Percentiles rank a stretch among this genome's conserved stretches.
Evolutionary conservation across 345 rosid genomes (phyloP).

Genomic region (Corymbia maculata): DNA sequence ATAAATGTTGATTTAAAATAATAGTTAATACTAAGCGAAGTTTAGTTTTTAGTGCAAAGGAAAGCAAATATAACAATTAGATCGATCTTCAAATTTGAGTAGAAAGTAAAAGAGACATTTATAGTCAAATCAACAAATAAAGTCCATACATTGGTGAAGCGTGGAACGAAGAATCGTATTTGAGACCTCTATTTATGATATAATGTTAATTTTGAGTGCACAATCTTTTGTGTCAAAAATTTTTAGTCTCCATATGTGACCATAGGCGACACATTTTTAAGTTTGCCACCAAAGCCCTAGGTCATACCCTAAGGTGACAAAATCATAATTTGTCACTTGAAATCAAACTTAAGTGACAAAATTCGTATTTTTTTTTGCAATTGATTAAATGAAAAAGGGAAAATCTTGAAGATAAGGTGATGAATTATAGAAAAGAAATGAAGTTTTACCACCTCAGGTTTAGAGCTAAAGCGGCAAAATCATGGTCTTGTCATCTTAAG

Average conservation of each 20-base stretch:
- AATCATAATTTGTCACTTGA: no score
- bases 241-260: neutral
- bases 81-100: no score
- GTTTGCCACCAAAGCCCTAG: neutral
- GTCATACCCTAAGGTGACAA: neutral
- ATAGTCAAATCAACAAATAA: no score
- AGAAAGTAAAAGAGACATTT: no score
- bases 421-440: neutral
- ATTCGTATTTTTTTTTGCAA: neutral
- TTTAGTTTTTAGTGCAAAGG: neutral
- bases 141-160: no score
- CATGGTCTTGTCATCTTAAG: neutral
- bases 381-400: neutral
- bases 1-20: neutral
- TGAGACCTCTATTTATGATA: no score
- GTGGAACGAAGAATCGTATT: no score
- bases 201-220: neutral
- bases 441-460: neutral
- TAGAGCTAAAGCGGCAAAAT: neutral
- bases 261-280: neutral
- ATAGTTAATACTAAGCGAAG: neutral
- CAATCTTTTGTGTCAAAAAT: neutral
- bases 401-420: neutral
- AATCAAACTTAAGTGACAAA: no score
- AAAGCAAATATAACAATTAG: no score